These are phyloP conservation scores for Pyronema omphalodes DNA, from an alignment of 495 filamentous ascomycete genomes.

Conservation along the genomic window DNA sequence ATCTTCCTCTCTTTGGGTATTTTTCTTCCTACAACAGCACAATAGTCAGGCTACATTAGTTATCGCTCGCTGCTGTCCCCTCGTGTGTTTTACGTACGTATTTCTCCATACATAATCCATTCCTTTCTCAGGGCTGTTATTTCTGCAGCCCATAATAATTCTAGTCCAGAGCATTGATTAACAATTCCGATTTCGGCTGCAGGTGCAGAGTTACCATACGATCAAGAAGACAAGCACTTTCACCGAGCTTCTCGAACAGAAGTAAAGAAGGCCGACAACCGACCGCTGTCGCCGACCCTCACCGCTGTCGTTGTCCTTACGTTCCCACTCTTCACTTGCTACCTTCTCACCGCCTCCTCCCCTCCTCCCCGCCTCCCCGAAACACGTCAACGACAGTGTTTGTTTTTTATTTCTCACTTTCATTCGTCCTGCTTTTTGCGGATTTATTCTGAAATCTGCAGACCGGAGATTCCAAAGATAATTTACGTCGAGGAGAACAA, in stretches of 20 bases:
- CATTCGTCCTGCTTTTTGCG: no score
- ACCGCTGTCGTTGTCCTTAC: neutral
- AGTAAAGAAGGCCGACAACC: neutral
- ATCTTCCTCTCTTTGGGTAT: no score
- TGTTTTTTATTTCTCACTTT: no score
- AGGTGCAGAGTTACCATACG: neutral
- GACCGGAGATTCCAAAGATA: no score
- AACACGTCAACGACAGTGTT: neutral
- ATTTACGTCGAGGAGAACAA: no score
- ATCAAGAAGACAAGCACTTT: no score
- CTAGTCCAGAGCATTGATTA: neutral
- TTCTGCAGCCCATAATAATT: neutral
- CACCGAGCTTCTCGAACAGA: no score
- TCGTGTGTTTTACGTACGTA: neutral
- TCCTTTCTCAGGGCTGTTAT: neutral
- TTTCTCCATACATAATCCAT: no score
- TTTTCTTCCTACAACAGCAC: no score
- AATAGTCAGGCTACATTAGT: neutral
- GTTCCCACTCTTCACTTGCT: neutral
- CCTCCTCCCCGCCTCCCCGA: no score
- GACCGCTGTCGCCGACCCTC: neutral
- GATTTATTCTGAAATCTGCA: no score
- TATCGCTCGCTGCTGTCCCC: neutral
- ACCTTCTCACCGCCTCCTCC: neutral
- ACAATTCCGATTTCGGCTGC: neutral